Evolutionary conservation across 2,329 filamentous ascomycete genomes (phyloP).

Genomic region (Fusarium odoratissimum): DNA sequence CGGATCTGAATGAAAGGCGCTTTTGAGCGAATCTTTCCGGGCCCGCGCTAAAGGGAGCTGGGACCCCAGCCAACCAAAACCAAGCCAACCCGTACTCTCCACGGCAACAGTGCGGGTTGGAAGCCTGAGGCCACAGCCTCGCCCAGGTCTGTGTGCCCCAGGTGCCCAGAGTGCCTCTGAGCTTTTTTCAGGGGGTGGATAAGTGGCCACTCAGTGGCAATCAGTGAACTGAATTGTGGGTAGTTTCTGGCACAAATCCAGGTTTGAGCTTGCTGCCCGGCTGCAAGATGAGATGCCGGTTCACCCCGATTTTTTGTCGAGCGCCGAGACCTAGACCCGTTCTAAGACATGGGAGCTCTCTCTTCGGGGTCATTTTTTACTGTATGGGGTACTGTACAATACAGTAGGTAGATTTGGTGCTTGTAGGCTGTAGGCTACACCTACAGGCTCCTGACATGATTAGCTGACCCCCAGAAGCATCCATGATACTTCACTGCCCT

Average conservation of each 20-base stretch:
- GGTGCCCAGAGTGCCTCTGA: slow-evolving; percentile 14
- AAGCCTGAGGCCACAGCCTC: slow-evolving; percentile 50
- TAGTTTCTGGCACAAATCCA: slow-evolving; percentile 33
- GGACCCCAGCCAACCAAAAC: slow-evolving; percentile 43
- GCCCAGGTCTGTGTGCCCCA: slow-evolving; percentile 22
- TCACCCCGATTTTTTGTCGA: slow-evolving; percentile 51
- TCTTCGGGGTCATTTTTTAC: slow-evolving; percentile 16
- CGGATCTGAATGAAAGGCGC: slow-evolving; percentile 58
- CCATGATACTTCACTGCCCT: slow-evolving; percentile 18
- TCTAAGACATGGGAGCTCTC: slow-evolving; percentile 28
- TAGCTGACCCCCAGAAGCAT: slow-evolving; percentile 21
- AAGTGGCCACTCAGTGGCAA: slow-evolving; percentile 37
- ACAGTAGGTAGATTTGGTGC: background rate
- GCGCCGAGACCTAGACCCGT: slow-evolving; percentile 47
- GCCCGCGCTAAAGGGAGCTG: slow-evolving; percentile 51
- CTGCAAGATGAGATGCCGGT: slow-evolving; percentile 50
- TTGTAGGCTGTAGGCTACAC: background rate
- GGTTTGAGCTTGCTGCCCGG: slow-evolving; percentile 36
- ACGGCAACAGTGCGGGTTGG: slow-evolving; percentile 49
- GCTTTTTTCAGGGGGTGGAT: slow-evolving; percentile 38
- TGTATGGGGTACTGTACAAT: slow-evolving; percentile 37
- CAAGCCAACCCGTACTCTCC: slow-evolving; percentile 42
- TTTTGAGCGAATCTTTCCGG: slow-evolving; percentile 68
- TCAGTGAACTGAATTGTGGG: slow-evolving; percentile 32
- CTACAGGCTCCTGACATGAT: slow-evolving; percentile 3